Base-by-base conservation (phyloP, 176 grass and related monocot species). In the Typha latifolia region DNA sequence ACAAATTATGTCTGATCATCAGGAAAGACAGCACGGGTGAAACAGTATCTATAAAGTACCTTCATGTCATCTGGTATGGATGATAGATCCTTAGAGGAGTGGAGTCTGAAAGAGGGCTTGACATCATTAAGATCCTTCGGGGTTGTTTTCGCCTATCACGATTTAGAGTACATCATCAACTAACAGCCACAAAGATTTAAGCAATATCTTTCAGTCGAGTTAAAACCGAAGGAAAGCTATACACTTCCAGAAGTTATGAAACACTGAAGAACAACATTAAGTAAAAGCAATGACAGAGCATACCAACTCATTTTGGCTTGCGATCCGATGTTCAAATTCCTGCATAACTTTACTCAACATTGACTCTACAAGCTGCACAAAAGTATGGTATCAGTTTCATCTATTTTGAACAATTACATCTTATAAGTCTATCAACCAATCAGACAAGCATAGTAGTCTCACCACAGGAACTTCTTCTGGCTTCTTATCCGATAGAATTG, bases 401-500 rank as follows among this genome's bases (percentile, higher is more conserved):
- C 63, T 23, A 66, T 70, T 76, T 47, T 32, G 8, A n/a, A 8
- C 27, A 67, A 75, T 16, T 0, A 64, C 19, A 16, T 57, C 66
- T 47, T 21, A 56, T 63, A 74, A 77, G 69, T 32, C 66, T 27
- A 77, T 14, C 19, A 61, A 59, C 53, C 18, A 19, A 59, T 31
- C 67, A 65, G 48, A 72, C 51, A 84, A 71, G 21, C 12, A 55
- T 22, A 66, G 0, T 78, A 83, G n/a, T 14, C 77, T 75, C 34
- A 97, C 94, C 59, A 43, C 69, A 18, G 94, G 94, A 71, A 97
- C 49, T 89, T 97, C 88, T 80, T 97, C 93, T 19, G 88, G 83
- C 78, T 82, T 92, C 71, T 86, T 97, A 63, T 88, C 83, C 49
- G 85, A 80, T 14, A 97, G 57, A 81, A 92, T 74, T 5, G 72